Percentiles rank a stretch among this genome's conserved stretches.
These are phyloP conservation scores for Persicaria tinctoria DNA, from an alignment of 148 eudicot genomes.

Conservation along the genomic window DNA sequence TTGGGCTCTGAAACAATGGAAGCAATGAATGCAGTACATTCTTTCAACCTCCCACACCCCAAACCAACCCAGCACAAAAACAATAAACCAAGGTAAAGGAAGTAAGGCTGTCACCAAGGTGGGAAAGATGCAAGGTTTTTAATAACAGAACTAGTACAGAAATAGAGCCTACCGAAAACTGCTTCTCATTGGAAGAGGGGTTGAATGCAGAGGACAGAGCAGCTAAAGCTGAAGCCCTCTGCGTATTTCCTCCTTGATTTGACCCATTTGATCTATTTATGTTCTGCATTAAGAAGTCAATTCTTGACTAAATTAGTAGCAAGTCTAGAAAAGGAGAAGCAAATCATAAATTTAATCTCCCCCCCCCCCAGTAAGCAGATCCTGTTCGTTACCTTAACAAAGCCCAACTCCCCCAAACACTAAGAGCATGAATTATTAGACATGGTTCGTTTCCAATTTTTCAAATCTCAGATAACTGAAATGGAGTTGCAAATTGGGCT, in stretches of 20 bases:
- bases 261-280: constrained; percentile 56
- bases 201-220: constrained; percentile 80
- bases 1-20: constrained; percentile 33
- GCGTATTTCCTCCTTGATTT: constrained; percentile 66
- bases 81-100: too few relatives aligned
- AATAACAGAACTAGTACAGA: not conserved
- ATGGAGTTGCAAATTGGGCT: not conserved
- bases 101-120: too few relatives aligned
- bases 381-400: not conserved
- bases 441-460: not conserved
- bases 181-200: constrained; percentile 47
- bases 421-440: not conserved
- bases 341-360: not conserved
- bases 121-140: not conserved
- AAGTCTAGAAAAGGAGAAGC: not conserved
- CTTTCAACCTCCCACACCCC: too few relatives aligned
- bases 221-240: constrained; percentile 19
- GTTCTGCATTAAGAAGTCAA: constrained; percentile 24
- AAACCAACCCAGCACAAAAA: too few relatives aligned
- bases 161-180: constrained; percentile 13
- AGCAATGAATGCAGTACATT: not conserved
- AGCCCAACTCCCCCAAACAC: not conserved
- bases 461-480: not conserved
- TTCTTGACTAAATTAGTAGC: not conserved
- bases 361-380: not conserved